Percentiles rank a stretch among this genome's conserved stretches.
Conservation (phyloP, 176 grass and related monocot species). For the Thalia dealbata region DNA sequence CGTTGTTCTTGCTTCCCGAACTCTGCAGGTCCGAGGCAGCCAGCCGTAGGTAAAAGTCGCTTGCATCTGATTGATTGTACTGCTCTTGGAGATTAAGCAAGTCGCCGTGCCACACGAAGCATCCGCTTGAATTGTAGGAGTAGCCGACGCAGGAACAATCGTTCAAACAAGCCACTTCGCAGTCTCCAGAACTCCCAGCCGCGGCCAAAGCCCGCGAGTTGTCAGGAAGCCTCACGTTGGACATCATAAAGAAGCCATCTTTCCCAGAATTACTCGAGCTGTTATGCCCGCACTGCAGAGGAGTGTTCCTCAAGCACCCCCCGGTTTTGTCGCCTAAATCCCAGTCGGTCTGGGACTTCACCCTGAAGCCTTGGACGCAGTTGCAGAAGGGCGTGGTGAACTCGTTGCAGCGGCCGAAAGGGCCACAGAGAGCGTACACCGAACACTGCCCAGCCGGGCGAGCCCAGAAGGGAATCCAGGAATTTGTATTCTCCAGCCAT, state of each 20-base stretch:
- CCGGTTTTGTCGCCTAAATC: constrained; percentile 34
- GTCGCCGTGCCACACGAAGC: constrained; percentile 10
- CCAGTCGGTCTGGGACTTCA: constrained; percentile 40
- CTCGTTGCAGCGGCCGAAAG: constrained; percentile 53
- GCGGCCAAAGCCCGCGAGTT: constrained; percentile 25
- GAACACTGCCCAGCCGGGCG: constrained; percentile 45
- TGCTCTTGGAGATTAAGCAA: constrained; percentile 5
- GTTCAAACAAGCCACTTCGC: constrained; percentile 11
- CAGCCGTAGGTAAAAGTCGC: constrained; percentile 14
- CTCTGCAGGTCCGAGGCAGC: constrained; percentile 8
- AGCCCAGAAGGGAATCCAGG: constrained; percentile 59
- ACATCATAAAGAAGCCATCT: constrained; percentile 53
- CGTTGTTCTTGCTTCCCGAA: not conserved
- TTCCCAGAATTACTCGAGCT: constrained; percentile 13
- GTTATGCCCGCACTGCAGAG: constrained; percentile 43
- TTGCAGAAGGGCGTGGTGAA: constrained; percentile 33
- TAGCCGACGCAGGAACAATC: constrained; percentile 18
- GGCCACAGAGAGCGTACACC: constrained; percentile 54
- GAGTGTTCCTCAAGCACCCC: constrained; percentile 49
- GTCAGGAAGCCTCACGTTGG: constrained; percentile 29
- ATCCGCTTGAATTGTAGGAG: not conserved
- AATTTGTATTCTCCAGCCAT: constrained; percentile 24
- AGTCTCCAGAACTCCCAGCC: constrained; percentile 32
- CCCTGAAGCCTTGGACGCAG: constrained; percentile 50
- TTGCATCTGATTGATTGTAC: not conserved